Evolutionary conservation across 2,329 filamentous ascomycete genomes (phyloP), one percentile per base, ranked within the genome.

Genomic region (Golovinomyces cichoracearum): DNA sequence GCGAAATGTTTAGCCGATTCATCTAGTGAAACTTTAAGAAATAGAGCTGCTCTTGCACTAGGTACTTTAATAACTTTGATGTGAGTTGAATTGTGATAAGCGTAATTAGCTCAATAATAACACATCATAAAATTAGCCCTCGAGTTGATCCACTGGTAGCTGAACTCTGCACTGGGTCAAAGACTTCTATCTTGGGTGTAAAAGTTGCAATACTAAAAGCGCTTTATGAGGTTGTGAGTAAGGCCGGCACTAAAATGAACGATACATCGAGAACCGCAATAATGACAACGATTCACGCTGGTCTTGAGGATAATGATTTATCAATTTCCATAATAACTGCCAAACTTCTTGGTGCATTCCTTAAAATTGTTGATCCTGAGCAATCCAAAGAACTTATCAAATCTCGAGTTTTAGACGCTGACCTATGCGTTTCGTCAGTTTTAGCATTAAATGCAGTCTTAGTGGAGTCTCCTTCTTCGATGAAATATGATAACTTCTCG

Each of bases 201-300:
- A 83, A 76, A 64, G 90, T 81, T 55, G 90, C 90, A 25, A 98
- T 98, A 90, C 72, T 98, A 58, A 93, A 92, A 68, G 90, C 90
- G 2, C 66, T 98, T 42, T 94, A 92, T 60, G 88, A 95, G 60
- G 90, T 98, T 26, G 80, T 98, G 52, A 88, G 83, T 68, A 93
- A 93, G 64, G 88, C 86, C 17, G 90, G 90, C 49, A 71, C 72
- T 50, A 94, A 88, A 64, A 98, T 98, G 90, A 86, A 83, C 57
- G 90, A 95, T 58, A 68, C 78, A 21, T 94, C 88, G 45, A 78
- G 86, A 49, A 73, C 77, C 51, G 78, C 86, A n/a, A 84, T 98
- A 23, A 68, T 98, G 45, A 73, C 75, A 40, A 69, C 98, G 45
- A 94, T 98, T 58, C 90, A 95, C 62, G 77, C 77, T 55, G 85